Evolutionary conservation across 345 rosid species (phyloP), one percentile per base, ranked within the genome.

Genomic region (Turritis glabra): DNA sequence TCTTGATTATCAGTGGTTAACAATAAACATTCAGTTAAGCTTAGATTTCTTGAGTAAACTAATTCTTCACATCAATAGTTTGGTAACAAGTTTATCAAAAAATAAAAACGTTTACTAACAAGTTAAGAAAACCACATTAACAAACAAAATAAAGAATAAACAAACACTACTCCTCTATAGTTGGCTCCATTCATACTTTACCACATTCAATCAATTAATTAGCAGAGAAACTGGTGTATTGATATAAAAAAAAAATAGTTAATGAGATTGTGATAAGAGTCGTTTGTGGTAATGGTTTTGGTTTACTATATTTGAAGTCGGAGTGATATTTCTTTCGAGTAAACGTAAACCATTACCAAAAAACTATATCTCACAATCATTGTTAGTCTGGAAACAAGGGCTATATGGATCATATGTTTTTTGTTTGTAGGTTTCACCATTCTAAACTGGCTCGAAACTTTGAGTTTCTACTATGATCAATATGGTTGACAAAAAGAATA

Each of bases 71-170:
- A 50, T 50, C 22, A 35, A 26, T 50, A 61, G 7, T 12, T 70
- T 58, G 57, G 47, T 57, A 46, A 32, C 23, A 46, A 32, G 19
- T 37, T 37, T 14, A 14, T 5, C n/a, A 5, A 41, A 41, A 5
- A 40, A 4, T 4, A 40, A 41, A 41, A 5, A 4, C 3, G 10
- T 4, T 70, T 46, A 66, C 57, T 57, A 46, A 32, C 33, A 46
- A 46, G 35, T 18, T 48, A 35, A 48, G 50, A 60, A 70, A 71
- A 17, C 33, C 29, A 59, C 21, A 60, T 48, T 59, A 59, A 13
- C 51, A 35, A 8, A 35, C 50, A 37, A 50, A 23, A 18, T 37
- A 23, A 48, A 60, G 13, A 51, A 61, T 48, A 71, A 71, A 47
- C 67, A 59, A 71, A 47, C 50, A 14, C 27, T 35, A 58, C 10